Evolutionary conservation across 2,329 filamentous ascomycete species (phyloP).

Genomic region (Curvularia hawaiiensis): DNA sequence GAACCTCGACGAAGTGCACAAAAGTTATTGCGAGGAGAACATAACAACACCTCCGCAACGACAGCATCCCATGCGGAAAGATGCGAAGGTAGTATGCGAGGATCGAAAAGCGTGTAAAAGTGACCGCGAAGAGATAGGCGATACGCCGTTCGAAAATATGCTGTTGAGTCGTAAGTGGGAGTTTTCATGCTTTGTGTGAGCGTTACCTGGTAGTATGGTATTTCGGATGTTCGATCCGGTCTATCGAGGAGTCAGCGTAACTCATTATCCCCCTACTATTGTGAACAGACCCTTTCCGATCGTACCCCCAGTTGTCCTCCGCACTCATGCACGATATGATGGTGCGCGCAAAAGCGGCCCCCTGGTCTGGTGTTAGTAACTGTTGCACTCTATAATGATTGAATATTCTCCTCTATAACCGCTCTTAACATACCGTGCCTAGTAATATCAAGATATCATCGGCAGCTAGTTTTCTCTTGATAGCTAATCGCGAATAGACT

Average conservation of each 20-base stretch:
- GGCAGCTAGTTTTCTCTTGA: slow-evolving; percentile 30
- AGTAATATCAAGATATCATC: slow-evolving; percentile 34
- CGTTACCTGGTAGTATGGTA: slow-evolving; percentile 30
- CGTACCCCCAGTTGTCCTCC: slow-evolving; percentile 30
- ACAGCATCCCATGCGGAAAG: slow-evolving; percentile 32
- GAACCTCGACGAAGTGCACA: slow-evolving; percentile 27
- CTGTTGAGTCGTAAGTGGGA: slow-evolving; percentile 9
- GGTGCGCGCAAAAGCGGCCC: slow-evolving; percentile 29
- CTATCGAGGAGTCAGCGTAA: slow-evolving; percentile 11
- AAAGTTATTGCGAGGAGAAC: slow-evolving; percentile 26
- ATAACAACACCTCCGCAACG: slow-evolving; percentile 26
- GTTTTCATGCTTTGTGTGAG: neutral
- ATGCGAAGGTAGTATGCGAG: slow-evolving; percentile 46
- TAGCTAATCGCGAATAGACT: slow-evolving; percentile 30
- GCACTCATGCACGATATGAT: slow-evolving; percentile 37
- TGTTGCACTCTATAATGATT: neutral
- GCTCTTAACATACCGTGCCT: slow-evolving; percentile 20
- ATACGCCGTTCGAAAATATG: slow-evolving; percentile 40
- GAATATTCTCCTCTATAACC: neutral
- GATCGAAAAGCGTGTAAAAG: slow-evolving; percentile 43
- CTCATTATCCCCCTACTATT: neutral
- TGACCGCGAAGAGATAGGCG: slow-evolving; percentile 44
- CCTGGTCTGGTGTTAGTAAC: slow-evolving; percentile 17
- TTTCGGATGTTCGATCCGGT: slow-evolving; percentile 24
- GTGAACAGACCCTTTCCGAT: slow-evolving; percentile 29